Conservation (phyloP, 306 rosid genomes). For the Rosa lucieae region DNA sequence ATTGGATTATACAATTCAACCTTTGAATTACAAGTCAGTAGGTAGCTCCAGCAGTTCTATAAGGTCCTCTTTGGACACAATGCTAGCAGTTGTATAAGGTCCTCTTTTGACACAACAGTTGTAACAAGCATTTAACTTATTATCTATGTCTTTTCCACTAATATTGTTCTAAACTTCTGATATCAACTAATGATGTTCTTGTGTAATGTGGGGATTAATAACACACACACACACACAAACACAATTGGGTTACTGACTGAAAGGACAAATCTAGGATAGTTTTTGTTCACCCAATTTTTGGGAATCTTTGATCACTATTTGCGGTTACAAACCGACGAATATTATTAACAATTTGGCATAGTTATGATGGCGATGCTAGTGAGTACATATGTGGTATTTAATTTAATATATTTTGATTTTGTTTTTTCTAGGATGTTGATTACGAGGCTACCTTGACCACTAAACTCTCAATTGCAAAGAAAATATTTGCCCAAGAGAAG, state of each 20-base stretch:
- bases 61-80: too few relatives aligned
- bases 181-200: background rate
- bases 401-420: slow-evolving; percentile 14
- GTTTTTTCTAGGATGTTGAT: slow-evolving; percentile 69
- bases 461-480: slow-evolving; percentile 85
- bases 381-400: background rate
- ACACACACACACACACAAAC: too few relatives aligned
- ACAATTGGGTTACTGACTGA: background rate
- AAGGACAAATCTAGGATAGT: background rate
- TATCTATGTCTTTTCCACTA: background rate
- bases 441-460: slow-evolving; percentile 82
- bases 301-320: background rate
- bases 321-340: background rate
- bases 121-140: background rate
- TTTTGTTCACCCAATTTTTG: background rate
- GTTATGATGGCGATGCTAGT: background rate
- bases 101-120: background rate
- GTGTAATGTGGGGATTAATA: background rate
- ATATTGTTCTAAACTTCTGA: background rate
- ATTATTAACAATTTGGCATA: background rate
- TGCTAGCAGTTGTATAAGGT: background rate
- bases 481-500: slow-evolving; percentile 69
- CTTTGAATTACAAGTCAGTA: background rate
- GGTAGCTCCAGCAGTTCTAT: too few relatives aligned
- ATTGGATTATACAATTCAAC: background rate